Conservation (phyloP, 129 eudicot genomes). For the Calendula officinalis region DNA sequence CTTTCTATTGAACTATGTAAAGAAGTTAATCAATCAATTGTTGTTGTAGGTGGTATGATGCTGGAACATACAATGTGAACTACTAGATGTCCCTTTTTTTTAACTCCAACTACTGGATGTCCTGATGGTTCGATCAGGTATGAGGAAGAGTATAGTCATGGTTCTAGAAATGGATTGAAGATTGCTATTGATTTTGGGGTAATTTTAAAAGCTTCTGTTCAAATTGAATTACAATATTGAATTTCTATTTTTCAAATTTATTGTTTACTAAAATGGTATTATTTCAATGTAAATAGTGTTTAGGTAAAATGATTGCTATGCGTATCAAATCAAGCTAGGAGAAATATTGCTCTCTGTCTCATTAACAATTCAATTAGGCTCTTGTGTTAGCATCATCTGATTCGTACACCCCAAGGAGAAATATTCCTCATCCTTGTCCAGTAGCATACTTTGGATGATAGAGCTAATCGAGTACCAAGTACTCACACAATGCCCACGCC, state of each 20-base stretch:
- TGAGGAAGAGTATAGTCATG: slow-evolving; percentile 67
- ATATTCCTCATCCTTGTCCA: no score
- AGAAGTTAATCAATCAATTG: not conserved
- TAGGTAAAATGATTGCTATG: not conserved
- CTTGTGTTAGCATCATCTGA: not conserved
- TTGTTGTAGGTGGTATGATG: slow-evolving; percentile 78
- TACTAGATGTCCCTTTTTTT: slow-evolving; percentile 94
- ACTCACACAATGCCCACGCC: no score
- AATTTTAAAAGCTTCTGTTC: not conserved
- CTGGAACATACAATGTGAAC: slow-evolving; percentile 71
- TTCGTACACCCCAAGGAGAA: no score
- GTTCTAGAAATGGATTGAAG: slow-evolving; percentile 54
- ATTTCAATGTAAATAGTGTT: not conserved
- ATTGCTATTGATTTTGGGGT: slow-evolving; percentile 56
- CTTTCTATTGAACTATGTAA: slow-evolving; percentile 13
- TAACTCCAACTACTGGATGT: slow-evolving; percentile 87
- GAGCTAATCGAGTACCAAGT: no score
- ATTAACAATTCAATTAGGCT: not conserved
- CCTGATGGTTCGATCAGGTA: slow-evolving; percentile 82
- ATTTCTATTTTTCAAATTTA: not conserved
- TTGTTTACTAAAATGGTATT: not conserved
- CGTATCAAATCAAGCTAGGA: not conserved
- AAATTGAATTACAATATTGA: not conserved
- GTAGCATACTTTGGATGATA: no score
- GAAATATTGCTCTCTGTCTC: no score